Percentiles rank a stretch among this genome's conserved stretches.
phyloP scores from a whole-genome alignment of 225 moss, liverwort and hornwort genomes.

The Bryoerythrophyllum caledonicum region DNA sequence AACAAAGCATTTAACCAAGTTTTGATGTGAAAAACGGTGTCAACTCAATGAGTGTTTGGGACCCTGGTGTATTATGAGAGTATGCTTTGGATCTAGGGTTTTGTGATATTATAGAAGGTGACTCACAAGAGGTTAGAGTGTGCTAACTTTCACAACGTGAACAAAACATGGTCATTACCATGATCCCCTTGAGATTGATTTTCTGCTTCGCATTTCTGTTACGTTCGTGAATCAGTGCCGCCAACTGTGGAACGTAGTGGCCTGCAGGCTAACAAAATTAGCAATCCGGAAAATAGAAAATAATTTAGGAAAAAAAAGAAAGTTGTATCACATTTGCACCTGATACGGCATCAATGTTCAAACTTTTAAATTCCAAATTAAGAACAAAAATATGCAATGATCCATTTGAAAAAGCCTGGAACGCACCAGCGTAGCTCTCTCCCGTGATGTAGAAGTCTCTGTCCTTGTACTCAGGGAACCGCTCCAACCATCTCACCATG shows the following conservation, averaged over 20 bases:
- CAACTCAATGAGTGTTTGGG: no score
- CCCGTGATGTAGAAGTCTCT: conserved; percentile 53
- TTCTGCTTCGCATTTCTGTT: conserved; percentile 30
- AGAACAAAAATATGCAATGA: no score
- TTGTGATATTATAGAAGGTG: no score
- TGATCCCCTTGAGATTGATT: conserved; percentile 73
- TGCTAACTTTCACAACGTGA: background rate
- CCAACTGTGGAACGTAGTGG: conserved; percentile 74
- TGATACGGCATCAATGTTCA: background rate
- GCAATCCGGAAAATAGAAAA: background rate
- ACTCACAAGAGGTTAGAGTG: no score
- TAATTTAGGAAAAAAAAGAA: no score
- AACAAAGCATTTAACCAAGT: background rate
- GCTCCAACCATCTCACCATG: conserved; percentile 41
- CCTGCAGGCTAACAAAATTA: conserved; percentile 42
- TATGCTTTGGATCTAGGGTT: no score
- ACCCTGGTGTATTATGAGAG: no score
- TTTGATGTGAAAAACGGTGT: no score
- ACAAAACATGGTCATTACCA: conserved; percentile 38
- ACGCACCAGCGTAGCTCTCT: conserved; percentile 64
- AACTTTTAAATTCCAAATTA: no score
- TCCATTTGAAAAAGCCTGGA: background rate
- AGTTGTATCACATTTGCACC: no score
- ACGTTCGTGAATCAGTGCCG: conserved; percentile 36
- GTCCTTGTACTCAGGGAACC: conserved; percentile 48